Base-by-base conservation (phyloP, 495 filamentous ascomycete genomes). In the Acidomyces sp. region DNA sequence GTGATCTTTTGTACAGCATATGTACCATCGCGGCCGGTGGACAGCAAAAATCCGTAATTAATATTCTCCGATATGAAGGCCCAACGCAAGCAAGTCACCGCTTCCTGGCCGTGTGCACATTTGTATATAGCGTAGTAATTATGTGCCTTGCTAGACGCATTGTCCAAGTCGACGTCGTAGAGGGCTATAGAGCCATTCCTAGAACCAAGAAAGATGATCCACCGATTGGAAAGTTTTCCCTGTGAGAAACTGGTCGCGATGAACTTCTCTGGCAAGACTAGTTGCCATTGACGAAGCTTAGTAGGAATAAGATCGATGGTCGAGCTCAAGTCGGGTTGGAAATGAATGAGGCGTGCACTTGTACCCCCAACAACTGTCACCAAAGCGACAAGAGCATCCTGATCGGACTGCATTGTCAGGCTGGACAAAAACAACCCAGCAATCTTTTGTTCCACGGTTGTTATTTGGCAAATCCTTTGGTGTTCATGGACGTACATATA, bases 11-110 rank as follows among this genome's bases (percentile, higher is more conserved):
- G 68, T 32, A 87, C 66, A 22, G 76, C 71, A 48, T 78, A 85
- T 23, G 58, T 70, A 0, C 85, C 83, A 58, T 93, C 80, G 29
- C 87, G 71, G 22, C 76, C 79, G 21, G 78, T 75, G 0, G 80
- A 79, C 15, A 92, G 47, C 26, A 85, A 62, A 29, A 62, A 70
- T 17, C 52, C 54, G 11, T 9, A 22, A 7, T 5, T 6, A 36
- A n/a, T 6, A 3, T 6, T 17, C 19, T 9, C 2, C 10, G 3
- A 25, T 4, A 35, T 45, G 3, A 21, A 13, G 23, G 4, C 32
- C 46, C 28, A 58, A 42, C 16, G 51, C 23, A 95, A 75, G 5
- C 66, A 64, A 0, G 78, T 92, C 35, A 94, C 68, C 10, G 81
- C 71, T 38, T 93, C 82, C 44, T 67, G 66, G 17, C 64, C 65